Evolutionary conservation across 768 basidiomycete genomes (phyloP).

Genomic region (Cystofilobasidium ferigula): DNA sequence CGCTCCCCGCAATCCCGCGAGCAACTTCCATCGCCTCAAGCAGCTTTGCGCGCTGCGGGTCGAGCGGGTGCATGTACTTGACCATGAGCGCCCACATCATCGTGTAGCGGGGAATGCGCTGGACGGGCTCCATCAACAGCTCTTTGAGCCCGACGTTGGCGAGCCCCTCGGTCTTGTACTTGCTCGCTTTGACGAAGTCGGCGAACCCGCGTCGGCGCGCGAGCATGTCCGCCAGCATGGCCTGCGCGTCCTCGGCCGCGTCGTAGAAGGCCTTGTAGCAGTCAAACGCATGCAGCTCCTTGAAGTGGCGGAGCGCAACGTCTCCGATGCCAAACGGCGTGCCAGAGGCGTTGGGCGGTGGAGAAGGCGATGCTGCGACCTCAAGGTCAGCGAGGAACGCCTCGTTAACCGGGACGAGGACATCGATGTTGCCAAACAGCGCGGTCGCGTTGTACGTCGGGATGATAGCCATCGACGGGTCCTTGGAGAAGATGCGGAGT

Average conservation of each 20-base stretch:
- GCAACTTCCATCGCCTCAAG: conserved; percentile 77
- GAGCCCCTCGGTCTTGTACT: conserved; percentile 46
- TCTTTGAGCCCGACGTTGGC: conserved; percentile 24
- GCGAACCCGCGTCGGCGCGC: conserved; percentile 71
- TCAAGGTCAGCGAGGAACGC: conserved; percentile 74
- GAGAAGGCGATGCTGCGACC: conserved; percentile 46
- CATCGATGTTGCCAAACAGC: conserved; percentile 88
- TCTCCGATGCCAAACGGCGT: conserved; percentile 37
- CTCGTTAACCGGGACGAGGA: conserved; percentile 76
- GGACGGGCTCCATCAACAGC: conserved; percentile 73
- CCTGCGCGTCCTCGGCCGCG: conserved; percentile 84
- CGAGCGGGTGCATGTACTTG: conserved; percentile 68
- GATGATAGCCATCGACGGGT: conserved; percentile 75
- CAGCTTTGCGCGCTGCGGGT: conserved; percentile 66
- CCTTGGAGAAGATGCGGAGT: conserved; percentile 69
- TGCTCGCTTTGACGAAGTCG: conserved; percentile 62
- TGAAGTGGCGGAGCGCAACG: conserved; percentile 43
- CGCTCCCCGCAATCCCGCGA: conserved; percentile 78
- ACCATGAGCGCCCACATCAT: conserved; percentile 85
- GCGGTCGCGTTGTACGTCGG: conserved; percentile 82
- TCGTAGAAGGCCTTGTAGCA: conserved; percentile 83
- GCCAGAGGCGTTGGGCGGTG: too few relatives aligned
- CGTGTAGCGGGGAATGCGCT: conserved; percentile 88
- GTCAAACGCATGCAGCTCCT: conserved; percentile 70
- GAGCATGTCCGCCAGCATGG: conserved; percentile 68